phyloP scores from a whole-genome alignment of 2,329 filamentous ascomycete genomes.

The Colletotrichum graminicola region DNA sequence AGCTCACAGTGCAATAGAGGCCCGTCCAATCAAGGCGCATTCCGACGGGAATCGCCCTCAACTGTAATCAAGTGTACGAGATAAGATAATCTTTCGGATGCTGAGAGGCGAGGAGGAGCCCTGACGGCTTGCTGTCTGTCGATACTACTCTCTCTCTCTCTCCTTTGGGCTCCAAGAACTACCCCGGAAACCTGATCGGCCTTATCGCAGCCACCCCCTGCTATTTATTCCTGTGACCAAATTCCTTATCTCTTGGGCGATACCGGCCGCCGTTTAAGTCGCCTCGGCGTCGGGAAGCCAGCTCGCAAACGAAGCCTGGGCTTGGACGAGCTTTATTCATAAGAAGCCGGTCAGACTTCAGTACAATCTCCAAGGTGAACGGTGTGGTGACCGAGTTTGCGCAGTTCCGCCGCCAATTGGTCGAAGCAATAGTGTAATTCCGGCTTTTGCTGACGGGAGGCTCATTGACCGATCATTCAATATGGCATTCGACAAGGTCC shows the following conservation, averaged over 20 bases:
- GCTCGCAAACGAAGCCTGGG: neutral
- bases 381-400: neutral
- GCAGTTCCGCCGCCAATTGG: neutral
- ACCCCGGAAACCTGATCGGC: neutral
- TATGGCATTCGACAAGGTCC: constrained; percentile 42
- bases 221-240: constrained; percentile 18
- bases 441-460: neutral
- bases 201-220: constrained; percentile 4
- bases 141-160: neutral
- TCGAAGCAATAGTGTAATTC: neutral
- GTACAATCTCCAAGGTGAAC: neutral
- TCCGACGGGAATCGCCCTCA: constrained; percentile 6
- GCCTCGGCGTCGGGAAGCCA: neutral
- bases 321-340: neutral
- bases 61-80: neutral
- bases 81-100: constrained; percentile 12
- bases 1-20: constrained; percentile 24
- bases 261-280: constrained; percentile 20
- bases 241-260: constrained; percentile 29
- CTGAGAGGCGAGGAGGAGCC: neutral
- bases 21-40: constrained; percentile 15
- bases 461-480: neutral
- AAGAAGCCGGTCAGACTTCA: constrained; percentile 5
- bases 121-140: neutral
- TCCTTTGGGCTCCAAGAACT: neutral